Percentiles rank a stretch among this genome's conserved stretches.
Evolutionary conservation across 352 stramenopile genomes (phyloP).

Genomic region (Pseudoperonospora humuli): DNA sequence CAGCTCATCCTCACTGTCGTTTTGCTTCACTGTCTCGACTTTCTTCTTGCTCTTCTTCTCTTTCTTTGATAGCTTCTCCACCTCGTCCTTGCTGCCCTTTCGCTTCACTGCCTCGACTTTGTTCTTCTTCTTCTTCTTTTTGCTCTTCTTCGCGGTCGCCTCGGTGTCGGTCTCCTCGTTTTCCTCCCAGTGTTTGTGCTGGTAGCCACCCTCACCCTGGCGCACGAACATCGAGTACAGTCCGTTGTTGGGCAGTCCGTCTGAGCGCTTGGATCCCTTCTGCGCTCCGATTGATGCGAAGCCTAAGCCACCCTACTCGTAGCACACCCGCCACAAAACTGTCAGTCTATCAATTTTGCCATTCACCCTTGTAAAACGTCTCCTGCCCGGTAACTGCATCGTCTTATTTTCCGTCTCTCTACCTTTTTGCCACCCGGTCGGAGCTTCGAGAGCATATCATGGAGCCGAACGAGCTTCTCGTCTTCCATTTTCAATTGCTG

Average conservation of each 20-base stretch:
- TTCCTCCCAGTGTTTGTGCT: slow-evolving; percentile 80
- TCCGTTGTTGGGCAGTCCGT: slow-evolving; percentile 72
- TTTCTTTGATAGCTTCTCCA: slow-evolving; percentile 7
- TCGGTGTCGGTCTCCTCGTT: slow-evolving; percentile 19
- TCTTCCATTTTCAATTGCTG: slow-evolving; percentile 50
- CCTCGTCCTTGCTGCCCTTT: slow-evolving; percentile 9
- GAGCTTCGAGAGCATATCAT: slow-evolving; percentile 82
- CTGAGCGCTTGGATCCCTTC: slow-evolving; percentile 54
- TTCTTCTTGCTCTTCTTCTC: slow-evolving; percentile 22
- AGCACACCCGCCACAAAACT: neutral
- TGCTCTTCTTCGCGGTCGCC: slow-evolving; percentile 17
- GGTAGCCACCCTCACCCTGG: slow-evolving; percentile 60
- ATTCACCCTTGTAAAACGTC: no score
- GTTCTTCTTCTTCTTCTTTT: slow-evolving; percentile 22
- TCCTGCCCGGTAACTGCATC: no score
- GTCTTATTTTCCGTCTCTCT: neutral
- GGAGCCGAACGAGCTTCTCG: slow-evolving; percentile 73
- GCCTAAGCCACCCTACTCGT: slow-evolving; percentile 59
- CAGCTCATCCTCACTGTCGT: slow-evolving; percentile 3
- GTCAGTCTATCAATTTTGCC: neutral
- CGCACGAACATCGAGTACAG: slow-evolving; percentile 84
- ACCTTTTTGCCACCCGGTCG: slow-evolving; percentile 76
- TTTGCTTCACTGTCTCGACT: slow-evolving; percentile 10
- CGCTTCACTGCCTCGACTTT: slow-evolving; percentile 17
- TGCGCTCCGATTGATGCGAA: slow-evolving; percentile 43